Conservation (phyloP, 108 stramenopile species). For the Cylindrotheca closterium region DNA sequence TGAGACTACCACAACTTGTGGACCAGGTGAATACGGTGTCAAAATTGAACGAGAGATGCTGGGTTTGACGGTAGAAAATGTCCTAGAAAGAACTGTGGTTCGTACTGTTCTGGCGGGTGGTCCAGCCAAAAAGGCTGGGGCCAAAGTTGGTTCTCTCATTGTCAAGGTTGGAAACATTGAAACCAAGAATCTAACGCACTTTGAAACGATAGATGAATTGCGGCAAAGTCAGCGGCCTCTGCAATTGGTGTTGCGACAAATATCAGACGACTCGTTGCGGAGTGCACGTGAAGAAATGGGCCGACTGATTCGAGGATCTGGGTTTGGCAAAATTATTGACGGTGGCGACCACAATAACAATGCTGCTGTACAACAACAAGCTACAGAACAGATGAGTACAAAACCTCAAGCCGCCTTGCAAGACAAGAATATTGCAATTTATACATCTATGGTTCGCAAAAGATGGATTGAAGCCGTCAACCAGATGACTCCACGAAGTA, state of each 20-base stretch:
- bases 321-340: constrained; percentile 48
- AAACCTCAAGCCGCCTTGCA: neutral
- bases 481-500: constrained; percentile 24
- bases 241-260: constrained; percentile 66
- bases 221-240: constrained; percentile 82
- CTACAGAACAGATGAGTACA: neutral
- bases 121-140: constrained; percentile 80
- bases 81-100: constrained; percentile 85
- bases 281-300: constrained; percentile 86
- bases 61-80: constrained; percentile 90
- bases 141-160: constrained; percentile 79
- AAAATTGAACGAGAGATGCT: constrained; percentile 83
- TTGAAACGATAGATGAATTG: constrained; percentile 89
- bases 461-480: constrained; percentile 41
- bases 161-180: constrained; percentile 82
- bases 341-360: neutral
- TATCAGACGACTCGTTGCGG: constrained; percentile 61
- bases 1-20: constrained; percentile 2
- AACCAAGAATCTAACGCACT: constrained; percentile 83
- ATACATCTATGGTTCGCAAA: constrained; percentile 35
- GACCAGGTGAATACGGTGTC: constrained; percentile 63
- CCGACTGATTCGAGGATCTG: constrained; percentile 73
- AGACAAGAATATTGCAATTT: constrained; percentile 29
- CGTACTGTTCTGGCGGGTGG: constrained; percentile 81
- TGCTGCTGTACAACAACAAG: constrained; percentile 4